Conservation (phyloP, 345 rosid species). For the Eucalyptus marginata region DNA sequence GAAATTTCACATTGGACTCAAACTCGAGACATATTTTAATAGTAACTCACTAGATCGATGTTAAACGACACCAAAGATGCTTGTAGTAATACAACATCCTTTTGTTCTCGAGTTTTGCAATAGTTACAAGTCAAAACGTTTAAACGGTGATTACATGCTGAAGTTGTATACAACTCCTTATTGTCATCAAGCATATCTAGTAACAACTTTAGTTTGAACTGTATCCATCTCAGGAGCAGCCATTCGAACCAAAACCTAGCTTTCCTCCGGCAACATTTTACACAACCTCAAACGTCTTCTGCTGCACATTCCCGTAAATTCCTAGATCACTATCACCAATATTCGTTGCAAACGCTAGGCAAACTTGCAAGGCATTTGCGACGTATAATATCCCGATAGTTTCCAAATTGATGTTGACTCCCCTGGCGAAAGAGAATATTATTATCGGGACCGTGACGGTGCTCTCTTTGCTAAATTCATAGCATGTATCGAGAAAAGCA, state of each 20-base stretch:
- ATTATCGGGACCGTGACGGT: neutral
- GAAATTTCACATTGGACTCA: no score
- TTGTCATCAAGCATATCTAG: neutral
- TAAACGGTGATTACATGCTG: neutral
- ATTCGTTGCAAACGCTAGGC: slow-evolving; percentile 1
- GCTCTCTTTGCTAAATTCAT: neutral
- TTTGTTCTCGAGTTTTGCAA: neutral
- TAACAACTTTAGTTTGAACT: neutral
- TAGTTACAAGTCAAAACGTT: neutral
- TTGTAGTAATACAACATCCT: neutral
- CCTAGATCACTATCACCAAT: neutral
- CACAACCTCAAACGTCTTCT: slow-evolving; percentile 1
- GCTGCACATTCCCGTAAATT: slow-evolving; percentile 5
- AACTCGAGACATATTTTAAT: no score
- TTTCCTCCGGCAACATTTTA: neutral
- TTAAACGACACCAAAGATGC: neutral
- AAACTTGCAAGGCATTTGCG: neutral
- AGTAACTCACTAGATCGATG: neutral
- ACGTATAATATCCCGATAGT: neutral
- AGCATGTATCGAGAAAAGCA: slow-evolving; percentile 7
- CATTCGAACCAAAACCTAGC: neutral
- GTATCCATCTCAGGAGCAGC: neutral
- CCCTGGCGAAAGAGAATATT: neutral
- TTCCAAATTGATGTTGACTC: neutral
- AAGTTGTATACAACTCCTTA: neutral